A percentile compares a stretch with the other conserved stretches of the same genome.
Evolutionary conservation across 306 rosid species (phyloP).

Genomic region (Lupinus albus): DNA sequence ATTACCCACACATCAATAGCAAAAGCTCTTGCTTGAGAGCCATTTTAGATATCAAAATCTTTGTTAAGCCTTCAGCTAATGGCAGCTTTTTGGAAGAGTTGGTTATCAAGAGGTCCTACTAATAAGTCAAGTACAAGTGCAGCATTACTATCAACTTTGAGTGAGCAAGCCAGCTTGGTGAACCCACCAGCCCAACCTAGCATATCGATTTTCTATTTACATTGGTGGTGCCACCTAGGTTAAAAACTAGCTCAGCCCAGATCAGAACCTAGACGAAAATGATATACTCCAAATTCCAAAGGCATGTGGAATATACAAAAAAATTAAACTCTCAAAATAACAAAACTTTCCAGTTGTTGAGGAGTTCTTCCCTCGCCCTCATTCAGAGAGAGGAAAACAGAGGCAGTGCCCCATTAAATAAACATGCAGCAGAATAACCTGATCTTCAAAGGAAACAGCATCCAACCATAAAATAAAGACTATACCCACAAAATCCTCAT

Average conservation of each 20-base stretch:
- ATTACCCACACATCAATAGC: background rate
- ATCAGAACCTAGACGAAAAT: background rate
- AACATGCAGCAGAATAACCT: background rate
- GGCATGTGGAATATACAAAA: background rate
- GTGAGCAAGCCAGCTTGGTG: constrained; percentile 19
- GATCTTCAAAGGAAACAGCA: constrained; percentile 13
- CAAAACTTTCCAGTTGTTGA: constrained; percentile 2
- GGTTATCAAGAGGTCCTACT: background rate
- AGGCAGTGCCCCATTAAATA: constrained; percentile 7
- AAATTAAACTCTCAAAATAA: background rate
- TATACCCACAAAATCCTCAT: constrained; percentile 26
- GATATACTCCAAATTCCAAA: background rate
- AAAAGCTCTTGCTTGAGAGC: background rate
- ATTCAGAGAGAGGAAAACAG: background rate
- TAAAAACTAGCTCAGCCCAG: background rate
- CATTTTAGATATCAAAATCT: background rate
- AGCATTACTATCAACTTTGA: constrained; percentile 3
- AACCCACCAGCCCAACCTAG: constrained; percentile 5
- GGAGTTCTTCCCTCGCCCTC: background rate
- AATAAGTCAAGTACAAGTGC: background rate
- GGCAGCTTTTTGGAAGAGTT: background rate
- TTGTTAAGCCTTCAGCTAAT: background rate
- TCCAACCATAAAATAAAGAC: constrained; percentile 17
- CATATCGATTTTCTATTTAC: constrained; percentile 6
- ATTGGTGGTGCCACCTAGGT: constrained; percentile 2